phyloP scores from a whole-genome alignment of 192 early-diverging fungal species.

The Dimargaris verticillata region DNA sequence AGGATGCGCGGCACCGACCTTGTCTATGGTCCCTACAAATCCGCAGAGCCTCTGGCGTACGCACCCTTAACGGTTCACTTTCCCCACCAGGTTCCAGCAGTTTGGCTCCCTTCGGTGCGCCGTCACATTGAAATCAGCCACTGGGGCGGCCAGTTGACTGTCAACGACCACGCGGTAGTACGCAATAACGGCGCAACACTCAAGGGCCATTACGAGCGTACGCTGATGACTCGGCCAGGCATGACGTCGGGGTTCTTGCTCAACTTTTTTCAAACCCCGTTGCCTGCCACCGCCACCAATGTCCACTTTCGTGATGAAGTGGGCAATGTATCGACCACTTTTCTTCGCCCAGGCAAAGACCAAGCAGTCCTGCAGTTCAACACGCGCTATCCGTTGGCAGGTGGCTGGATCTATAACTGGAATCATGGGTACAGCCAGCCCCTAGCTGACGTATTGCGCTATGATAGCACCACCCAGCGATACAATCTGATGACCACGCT shows the following conservation, averaged over 20 bases:
- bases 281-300: constrained; percentile 54
- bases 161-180: constrained; percentile 63
- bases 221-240: constrained; percentile 15
- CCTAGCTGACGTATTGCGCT: constrained; percentile 42
- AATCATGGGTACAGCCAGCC: constrained; percentile 81
- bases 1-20: constrained; percentile 36
- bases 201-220: constrained; percentile 16
- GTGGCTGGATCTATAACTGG: constrained; percentile 97
- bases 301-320: constrained; percentile 81
- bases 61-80: constrained; percentile 45
- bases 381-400: constrained; percentile 86
- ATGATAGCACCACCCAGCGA: constrained; percentile 20
- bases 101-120: constrained; percentile 35
- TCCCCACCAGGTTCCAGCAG: constrained; percentile 34
- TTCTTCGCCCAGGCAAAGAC: constrained; percentile 27
- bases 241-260: constrained; percentile 20
- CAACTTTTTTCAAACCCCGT: constrained; percentile 19
- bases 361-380: constrained; percentile 50
- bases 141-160: constrained; percentile 60
- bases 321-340: constrained; percentile 93
- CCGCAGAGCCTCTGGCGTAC: constrained; percentile 24
- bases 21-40: constrained; percentile 53
- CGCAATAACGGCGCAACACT: constrained; percentile 34
- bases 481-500: constrained; percentile 58
- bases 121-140: constrained; percentile 75